Evolutionary conservation across 805 yeast genomes (phyloP).

Genomic region (Dipodascopsis uninucleata): DNA sequence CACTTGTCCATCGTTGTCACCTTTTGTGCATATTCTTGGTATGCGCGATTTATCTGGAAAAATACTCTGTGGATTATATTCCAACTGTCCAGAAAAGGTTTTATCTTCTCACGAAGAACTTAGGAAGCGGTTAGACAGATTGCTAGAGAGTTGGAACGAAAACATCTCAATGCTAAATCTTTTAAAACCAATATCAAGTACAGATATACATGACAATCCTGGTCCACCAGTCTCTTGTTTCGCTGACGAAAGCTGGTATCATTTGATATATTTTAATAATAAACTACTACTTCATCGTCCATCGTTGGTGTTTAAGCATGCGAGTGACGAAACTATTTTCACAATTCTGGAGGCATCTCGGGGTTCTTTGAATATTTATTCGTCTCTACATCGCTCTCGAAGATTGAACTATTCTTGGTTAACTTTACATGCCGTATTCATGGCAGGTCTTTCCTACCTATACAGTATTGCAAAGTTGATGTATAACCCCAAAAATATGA

Average conservation of each 20-base stretch:
- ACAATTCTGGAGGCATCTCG: conserved; percentile 58
- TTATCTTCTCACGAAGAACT: conserved; percentile 52
- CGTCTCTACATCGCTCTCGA: conserved; percentile 48
- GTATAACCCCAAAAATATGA: too few species aligned
- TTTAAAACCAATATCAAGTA: too few species aligned
- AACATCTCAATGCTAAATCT: too few species aligned
- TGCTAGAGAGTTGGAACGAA: conserved; percentile 67
- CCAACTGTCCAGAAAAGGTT: conserved; percentile 64
- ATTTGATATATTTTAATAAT: conserved; percentile 57
- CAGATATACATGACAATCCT: too few species aligned
- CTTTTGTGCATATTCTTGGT: conserved; percentile 59
- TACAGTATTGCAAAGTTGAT: too few species aligned
- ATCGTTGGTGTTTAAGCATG: conserved; percentile 58
- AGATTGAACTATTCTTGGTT: conserved; percentile 83
- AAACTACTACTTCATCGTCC: conserved; percentile 61
- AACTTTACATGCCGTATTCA: conserved; percentile 76
- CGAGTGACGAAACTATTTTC: conserved; percentile 49
- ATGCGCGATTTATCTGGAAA: conserved; percentile 71
- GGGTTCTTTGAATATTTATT: conserved; percentile 59
- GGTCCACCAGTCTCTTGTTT: conserved; percentile 71
- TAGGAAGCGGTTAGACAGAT: conserved; percentile 48
- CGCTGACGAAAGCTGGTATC: conserved; percentile 53
- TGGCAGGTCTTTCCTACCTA: conserved; percentile 52
- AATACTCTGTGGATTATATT: conserved; percentile 61
- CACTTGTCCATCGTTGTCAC: conserved; percentile 55